phyloP scores from a whole-genome alignment of 192 early-diverging fungal genomes.

The Coemansia sp. region DNA sequence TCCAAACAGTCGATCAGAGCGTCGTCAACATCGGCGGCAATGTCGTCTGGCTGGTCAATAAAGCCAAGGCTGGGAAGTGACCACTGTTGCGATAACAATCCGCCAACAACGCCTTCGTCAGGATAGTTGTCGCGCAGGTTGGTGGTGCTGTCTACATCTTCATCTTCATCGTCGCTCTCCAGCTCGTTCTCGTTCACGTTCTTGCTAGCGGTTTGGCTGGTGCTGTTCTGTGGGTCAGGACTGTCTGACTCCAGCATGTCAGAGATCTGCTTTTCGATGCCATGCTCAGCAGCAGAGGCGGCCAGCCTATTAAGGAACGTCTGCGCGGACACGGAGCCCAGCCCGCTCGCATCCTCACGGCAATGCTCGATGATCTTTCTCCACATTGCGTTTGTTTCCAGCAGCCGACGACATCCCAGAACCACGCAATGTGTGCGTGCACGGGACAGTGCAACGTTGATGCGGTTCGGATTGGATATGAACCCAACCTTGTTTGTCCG shows the following conservation, averaged over 20 bases:
- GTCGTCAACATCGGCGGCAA: slow-evolving; percentile 10
- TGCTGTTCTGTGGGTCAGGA: not conserved
- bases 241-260: not conserved
- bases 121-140: slow-evolving; percentile 7
- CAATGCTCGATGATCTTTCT: slow-evolving; percentile 43
- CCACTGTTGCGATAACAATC: slow-evolving; percentile 45
- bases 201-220: not conserved
- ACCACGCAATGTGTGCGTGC: slow-evolving; percentile 53
- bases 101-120: slow-evolving; percentile 44
- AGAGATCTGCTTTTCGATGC: not conserved
- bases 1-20: slow-evolving; percentile 50
- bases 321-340: slow-evolving; percentile 30
- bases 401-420: slow-evolving; percentile 27
- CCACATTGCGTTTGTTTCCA: slow-evolving; percentile 53
- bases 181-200: not conserved
- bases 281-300: slow-evolving; percentile 7
- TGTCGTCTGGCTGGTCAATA: slow-evolving; percentile 4
- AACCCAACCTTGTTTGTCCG: slow-evolving; percentile 57
- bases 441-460: slow-evolving; percentile 61
- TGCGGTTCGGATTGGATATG: slow-evolving; percentile 52
- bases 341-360: slow-evolving; percentile 9
- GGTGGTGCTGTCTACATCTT: not conserved
- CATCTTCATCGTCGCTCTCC: not conserved
- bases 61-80: slow-evolving; percentile 17
- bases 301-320: slow-evolving; percentile 35